Percentiles rank a stretch among this genome's conserved stretches.
Conservation (phyloP, 1,284 basidiomycete genomes). For the Pterulicium gracile region DNA sequence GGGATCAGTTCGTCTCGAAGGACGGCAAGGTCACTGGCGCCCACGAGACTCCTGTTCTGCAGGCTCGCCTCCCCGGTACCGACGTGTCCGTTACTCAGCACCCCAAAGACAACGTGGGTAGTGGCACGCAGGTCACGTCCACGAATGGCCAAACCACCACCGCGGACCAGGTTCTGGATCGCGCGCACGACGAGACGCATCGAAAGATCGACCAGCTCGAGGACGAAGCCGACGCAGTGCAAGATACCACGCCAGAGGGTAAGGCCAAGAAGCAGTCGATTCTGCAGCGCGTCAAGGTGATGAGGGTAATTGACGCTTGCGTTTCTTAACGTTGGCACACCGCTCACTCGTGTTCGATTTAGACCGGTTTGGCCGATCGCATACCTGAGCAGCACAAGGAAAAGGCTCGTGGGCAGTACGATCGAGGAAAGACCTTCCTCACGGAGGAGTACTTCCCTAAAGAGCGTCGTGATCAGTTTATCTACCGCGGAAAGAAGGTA, state of each 20-base stretch:
- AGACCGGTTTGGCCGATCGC: conserved; percentile 37
- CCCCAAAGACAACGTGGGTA: conserved; percentile 29
- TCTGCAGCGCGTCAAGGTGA: conserved; percentile 31
- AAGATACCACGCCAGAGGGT: conserved; percentile 23
- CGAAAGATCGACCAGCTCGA: conserved; percentile 8
- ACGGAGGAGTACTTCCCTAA: conserved; percentile 79
- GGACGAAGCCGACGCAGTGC: conserved; percentile 15
- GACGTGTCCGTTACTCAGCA: conserved; percentile 27
- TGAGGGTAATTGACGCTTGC: conserved; percentile 15
- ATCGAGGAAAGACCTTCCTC: conserved; percentile 55
- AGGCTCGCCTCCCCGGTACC: conserved; percentile 36
- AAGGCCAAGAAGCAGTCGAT: conserved; percentile 43
- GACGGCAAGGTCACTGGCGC: conserved; percentile 34
- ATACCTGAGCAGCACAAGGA: conserved; percentile 58
- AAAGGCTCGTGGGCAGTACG: conserved; percentile 34
- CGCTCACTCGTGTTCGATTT: background rate
- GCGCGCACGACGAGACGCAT: conserved; percentile 3
- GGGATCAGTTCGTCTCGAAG: conserved; percentile 44
- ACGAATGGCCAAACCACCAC: conserved; percentile 20
- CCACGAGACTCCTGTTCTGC: conserved; percentile 37
- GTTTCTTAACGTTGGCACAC: background rate
- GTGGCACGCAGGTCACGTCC: conserved; percentile 19
- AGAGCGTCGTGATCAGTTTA: conserved; percentile 76
- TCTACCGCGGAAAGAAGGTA: conserved; percentile 72
- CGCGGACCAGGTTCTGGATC: conserved; percentile 4